phyloP scores from a whole-genome alignment of 1,284 basidiomycete genomes.

The Taiwanofungus camphoratus region DNA sequence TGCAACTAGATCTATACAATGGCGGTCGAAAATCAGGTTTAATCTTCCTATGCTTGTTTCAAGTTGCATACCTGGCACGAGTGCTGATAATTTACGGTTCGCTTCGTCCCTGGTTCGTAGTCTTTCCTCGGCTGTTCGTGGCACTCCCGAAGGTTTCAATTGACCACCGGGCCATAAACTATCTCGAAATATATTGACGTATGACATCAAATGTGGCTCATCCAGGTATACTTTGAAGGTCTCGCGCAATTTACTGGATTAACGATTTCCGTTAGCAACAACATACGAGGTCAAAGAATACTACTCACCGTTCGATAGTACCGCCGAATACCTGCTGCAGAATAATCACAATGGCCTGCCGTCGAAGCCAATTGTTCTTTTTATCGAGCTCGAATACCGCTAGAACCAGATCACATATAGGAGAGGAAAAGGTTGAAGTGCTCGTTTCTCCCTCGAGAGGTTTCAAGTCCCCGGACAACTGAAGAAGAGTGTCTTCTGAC shows the following conservation, averaged over 20 bases:
- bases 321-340: slow-evolving; percentile 93
- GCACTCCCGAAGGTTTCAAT: slow-evolving; percentile 51
- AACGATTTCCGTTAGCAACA: background rate
- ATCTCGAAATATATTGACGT: slow-evolving; percentile 64
- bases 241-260: slow-evolving; percentile 78
- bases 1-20: slow-evolving; percentile 73
- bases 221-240: slow-evolving; percentile 59
- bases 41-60: background rate
- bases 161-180: slow-evolving; percentile 81
- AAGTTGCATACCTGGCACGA: slow-evolving; percentile 73
- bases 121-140: slow-evolving; percentile 80
- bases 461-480: slow-evolving; percentile 68
- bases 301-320: slow-evolving; percentile 83
- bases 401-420: slow-evolving; percentile 90
- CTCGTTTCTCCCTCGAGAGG: slow-evolving; percentile 82
- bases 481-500: slow-evolving; percentile 61
- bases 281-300: background rate
- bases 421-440: slow-evolving; percentile 83
- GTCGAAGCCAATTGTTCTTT: slow-evolving; percentile 91
- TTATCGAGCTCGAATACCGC: slow-evolving; percentile 93
- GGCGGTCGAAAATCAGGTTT: background rate
- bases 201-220: slow-evolving; percentile 61
- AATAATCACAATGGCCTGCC: slow-evolving; percentile 96
- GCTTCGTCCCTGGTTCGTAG: slow-evolving; percentile 77
- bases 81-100: slow-evolving; percentile 78